phyloP scores from a whole-genome alignment of 2,329 filamentous ascomycete genomes.

The Alternaria burnsii region DNA sequence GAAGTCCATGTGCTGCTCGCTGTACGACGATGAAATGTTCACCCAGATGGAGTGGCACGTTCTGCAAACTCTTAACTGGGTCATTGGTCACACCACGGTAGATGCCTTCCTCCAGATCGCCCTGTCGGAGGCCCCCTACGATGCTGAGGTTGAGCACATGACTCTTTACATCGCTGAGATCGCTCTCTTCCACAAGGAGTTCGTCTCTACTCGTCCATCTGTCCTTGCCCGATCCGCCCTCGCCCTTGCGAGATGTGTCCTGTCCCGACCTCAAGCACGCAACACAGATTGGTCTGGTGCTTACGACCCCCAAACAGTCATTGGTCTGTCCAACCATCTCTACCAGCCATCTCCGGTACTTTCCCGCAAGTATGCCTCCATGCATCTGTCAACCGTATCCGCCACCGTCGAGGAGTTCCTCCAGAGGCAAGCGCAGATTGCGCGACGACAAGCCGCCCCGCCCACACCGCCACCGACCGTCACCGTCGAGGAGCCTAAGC shows the following conservation, averaged over 20 bases:
- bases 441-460: slow-evolving; percentile 50
- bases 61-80: slow-evolving; percentile 95
- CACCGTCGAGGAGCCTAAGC: slow-evolving; percentile 59
- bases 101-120: slow-evolving; percentile 93
- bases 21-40: slow-evolving; percentile 99
- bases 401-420: slow-evolving; percentile 72
- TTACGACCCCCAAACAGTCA: slow-evolving; percentile 72
- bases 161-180: slow-evolving; percentile 94
- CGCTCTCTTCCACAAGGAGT: slow-evolving; percentile 94
- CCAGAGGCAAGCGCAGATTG: slow-evolving; percentile 64
- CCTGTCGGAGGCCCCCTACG: slow-evolving; percentile 75
- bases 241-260: slow-evolving; percentile 84
- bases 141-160: slow-evolving; percentile 93
- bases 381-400: slow-evolving; percentile 71
- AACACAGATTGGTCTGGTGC: slow-evolving; percentile 79
- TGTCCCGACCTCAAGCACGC: slow-evolving; percentile 78
- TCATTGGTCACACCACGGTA: slow-evolving; percentile 93
- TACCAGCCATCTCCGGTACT: slow-evolving; percentile 73
- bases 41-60: slow-evolving; percentile 99
- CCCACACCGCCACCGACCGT: slow-evolving; percentile 70
- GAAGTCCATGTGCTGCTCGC: slow-evolving; percentile 98
- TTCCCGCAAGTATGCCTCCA: slow-evolving; percentile 72
- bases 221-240: slow-evolving; percentile 89
- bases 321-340: slow-evolving; percentile 70
- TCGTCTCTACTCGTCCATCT: slow-evolving; percentile 90